Percentiles rank a stretch among this genome's conserved stretches.
These are phyloP conservation scores for Bipolaris gigantea DNA, from an alignment of 2,329 filamentous ascomycete species.

Conservation along the genomic window DNA sequence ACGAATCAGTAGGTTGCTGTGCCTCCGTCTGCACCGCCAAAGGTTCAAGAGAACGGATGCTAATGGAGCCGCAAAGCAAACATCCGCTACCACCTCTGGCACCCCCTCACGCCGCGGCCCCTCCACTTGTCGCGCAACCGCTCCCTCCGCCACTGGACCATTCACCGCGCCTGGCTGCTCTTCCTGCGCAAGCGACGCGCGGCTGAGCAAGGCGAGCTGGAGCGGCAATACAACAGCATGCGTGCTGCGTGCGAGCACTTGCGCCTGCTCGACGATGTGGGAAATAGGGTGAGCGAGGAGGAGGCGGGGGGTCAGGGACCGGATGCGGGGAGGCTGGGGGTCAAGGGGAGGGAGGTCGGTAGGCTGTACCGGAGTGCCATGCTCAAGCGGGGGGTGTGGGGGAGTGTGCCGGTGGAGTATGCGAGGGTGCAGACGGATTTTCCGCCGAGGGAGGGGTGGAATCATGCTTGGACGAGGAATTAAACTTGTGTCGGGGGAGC, in stretches of 20 bases:
- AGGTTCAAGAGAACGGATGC: no score
- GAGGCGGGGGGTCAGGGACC: conserved; percentile 59
- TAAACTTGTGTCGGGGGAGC: not conserved
- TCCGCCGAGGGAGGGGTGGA: conserved; percentile 80
- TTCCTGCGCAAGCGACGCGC: conserved; percentile 70
- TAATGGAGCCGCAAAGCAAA: conserved; percentile 27
- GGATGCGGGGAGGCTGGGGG: conserved; percentile 30
- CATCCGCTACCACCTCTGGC: conserved; percentile 71
- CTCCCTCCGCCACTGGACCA: conserved; percentile 94
- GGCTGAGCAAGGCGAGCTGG: conserved; percentile 68
- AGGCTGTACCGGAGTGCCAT: conserved; percentile 84
- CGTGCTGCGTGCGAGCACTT: conserved; percentile 83
- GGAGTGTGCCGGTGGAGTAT: conserved; percentile 91
- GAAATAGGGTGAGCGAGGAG: conserved; percentile 47
- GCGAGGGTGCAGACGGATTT: conserved; percentile 81
- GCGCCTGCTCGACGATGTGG: conserved; percentile 53
- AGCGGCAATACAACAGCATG: conserved; percentile 82
- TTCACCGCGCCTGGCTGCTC: conserved; percentile 92
- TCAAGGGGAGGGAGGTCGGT: conserved; percentile 58
- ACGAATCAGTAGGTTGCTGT: no score
- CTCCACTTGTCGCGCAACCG: conserved; percentile 87
- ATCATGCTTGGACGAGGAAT: conserved; percentile 81
- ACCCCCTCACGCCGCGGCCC: conserved; percentile 71
- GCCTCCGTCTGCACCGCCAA: no score
- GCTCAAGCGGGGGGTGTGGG: conserved; percentile 85